These are phyloP conservation scores for Quercus engelmannii DNA, from an alignment of 306 rosid species.

Conservation along the genomic window DNA sequence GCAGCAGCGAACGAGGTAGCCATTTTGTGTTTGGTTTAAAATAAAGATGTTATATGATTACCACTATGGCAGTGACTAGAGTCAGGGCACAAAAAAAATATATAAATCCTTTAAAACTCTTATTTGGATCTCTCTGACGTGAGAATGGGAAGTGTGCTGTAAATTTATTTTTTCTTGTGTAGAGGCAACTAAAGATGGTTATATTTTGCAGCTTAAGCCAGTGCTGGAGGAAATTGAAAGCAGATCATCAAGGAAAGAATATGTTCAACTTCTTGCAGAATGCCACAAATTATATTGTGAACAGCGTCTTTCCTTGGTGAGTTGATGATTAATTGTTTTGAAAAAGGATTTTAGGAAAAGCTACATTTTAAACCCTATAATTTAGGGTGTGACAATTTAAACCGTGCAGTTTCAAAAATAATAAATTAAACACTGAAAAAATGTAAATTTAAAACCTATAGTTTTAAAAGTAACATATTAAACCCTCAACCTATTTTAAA, in stretches of 20 bases:
- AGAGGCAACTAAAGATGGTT: conserved; percentile 25
- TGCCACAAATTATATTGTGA: conserved; percentile 95
- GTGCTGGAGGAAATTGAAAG: conserved; percentile 90
- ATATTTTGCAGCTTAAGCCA: conserved; percentile 76
- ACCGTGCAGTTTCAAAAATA: too few species aligned
- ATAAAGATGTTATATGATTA: conserved; percentile 6
- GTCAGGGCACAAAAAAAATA: neutral
- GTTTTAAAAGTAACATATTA: too few species aligned
- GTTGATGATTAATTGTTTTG: conserved; percentile 41
- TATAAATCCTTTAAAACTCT: conserved; percentile 14
- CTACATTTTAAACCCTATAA: too few species aligned
- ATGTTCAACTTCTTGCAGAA: conserved; percentile 81
- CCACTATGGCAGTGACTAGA: neutral
- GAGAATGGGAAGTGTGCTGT: neutral
- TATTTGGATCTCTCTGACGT: conserved; percentile 2
- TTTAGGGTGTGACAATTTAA: too few species aligned
- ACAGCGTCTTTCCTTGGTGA: conserved; percentile 93
- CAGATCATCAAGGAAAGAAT: conserved; percentile 94
- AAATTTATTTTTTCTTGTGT: neutral
- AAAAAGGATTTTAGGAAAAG: neutral
- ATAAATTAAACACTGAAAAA: too few species aligned
- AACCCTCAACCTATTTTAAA: too few species aligned
- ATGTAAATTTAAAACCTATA: too few species aligned
- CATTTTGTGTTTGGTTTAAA: conserved; percentile 6
- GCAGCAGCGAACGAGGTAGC: conserved; percentile 96